Base-by-base conservation (phyloP, 768 basidiomycete genomes). In the Calocybe cyanea region DNA sequence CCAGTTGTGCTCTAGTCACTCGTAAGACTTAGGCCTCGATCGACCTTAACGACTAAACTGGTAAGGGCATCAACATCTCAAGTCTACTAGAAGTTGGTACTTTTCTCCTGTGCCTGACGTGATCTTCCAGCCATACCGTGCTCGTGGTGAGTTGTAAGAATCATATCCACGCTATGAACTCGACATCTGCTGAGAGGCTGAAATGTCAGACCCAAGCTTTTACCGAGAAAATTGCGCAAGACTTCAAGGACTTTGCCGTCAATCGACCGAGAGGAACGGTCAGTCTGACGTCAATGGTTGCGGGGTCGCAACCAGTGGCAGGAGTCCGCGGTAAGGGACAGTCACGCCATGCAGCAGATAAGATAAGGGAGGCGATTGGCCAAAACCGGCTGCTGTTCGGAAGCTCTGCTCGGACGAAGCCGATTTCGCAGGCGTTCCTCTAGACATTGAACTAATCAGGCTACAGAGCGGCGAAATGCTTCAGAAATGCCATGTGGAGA, bases 371-470 rank as follows among this genome's bases (percentile, higher is more conserved):
- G 46, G 38, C 9, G 42, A 21, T 42, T 42, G 24, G 43, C 25
- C 41, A 45, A 5, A 35, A 45, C 34, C 20, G 15, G 10, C 19
- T 32, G 7, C 30, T 41, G 19, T 14, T 19, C 23, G 35, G 21
- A 9, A 15, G n/a, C 23, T 18, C 38, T 44, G 46, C 49, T 54
- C 49, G 53, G 53, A 54, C 35, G 46, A 50, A 47, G 49, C 32
- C 28, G 23, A 19, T 11, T 28, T 28, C 25, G 6, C 25, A 5
- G 25, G 25, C 11, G 25, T 24, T 15, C 20, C 35, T 24, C 34
- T 36, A 28, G 28, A 14, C 14, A 13, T 25, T 23, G 17, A 5
- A 31, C 18, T 33, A 32, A 43, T 37, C 35, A 43, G 32, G 19
- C 18, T 10, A 38, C 21, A 15, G 43, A 36, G 34, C 9, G 10